Evolutionary conservation across 1,284 basidiomycete genomes (phyloP).

Genomic region (Ustilago vetiveriae): DNA sequence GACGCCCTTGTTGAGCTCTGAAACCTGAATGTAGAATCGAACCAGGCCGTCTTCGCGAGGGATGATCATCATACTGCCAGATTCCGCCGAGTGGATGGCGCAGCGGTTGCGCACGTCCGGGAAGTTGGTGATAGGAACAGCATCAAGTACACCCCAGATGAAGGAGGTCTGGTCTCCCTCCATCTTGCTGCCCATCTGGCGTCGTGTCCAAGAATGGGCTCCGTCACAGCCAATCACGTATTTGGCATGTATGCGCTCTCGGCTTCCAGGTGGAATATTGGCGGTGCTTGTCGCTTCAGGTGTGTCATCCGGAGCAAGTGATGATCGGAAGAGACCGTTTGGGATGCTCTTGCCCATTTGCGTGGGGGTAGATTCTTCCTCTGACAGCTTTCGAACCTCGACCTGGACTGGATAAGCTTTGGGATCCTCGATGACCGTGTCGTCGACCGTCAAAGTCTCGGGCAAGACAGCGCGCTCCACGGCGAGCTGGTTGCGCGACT

Average conservation of each 20-base stretch:
- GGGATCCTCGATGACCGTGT: slow-evolving; percentile 14
- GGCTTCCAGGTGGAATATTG: slow-evolving; percentile 9
- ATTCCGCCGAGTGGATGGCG: slow-evolving; percentile 73
- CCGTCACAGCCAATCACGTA: slow-evolving; percentile 45
- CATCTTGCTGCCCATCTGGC: slow-evolving; percentile 55
- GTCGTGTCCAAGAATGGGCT: slow-evolving; percentile 33
- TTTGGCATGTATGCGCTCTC: slow-evolving; percentile 37
- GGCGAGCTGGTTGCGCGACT: slow-evolving; percentile 18
- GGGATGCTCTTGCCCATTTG: slow-evolving; percentile 36
- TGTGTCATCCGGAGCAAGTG: slow-evolving; percentile 25
- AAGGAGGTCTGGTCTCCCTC: slow-evolving; percentile 67
- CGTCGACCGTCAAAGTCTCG: slow-evolving; percentile 22
- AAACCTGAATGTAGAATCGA: slow-evolving; percentile 78
- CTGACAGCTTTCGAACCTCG: slow-evolving; percentile 24
- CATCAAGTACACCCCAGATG: slow-evolving; percentile 64
- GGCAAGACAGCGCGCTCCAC: slow-evolving; percentile 29
- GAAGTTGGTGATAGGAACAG: slow-evolving; percentile 32
- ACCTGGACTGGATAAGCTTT: slow-evolving; percentile 18
- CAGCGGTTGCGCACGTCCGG: slow-evolving; percentile 80
- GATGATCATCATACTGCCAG: slow-evolving; percentile 75
- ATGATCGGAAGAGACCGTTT: slow-evolving; percentile 33
- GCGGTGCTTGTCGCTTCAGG: slow-evolving; percentile 1
- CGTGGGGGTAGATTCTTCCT: slow-evolving; percentile 25
- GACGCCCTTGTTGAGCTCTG: slow-evolving; percentile 73
- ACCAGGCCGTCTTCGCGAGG: slow-evolving; percentile 76